Conservation (phyloP, 2,329 filamentous ascomycete species). For the Ophiostoma pallidulum region DNA sequence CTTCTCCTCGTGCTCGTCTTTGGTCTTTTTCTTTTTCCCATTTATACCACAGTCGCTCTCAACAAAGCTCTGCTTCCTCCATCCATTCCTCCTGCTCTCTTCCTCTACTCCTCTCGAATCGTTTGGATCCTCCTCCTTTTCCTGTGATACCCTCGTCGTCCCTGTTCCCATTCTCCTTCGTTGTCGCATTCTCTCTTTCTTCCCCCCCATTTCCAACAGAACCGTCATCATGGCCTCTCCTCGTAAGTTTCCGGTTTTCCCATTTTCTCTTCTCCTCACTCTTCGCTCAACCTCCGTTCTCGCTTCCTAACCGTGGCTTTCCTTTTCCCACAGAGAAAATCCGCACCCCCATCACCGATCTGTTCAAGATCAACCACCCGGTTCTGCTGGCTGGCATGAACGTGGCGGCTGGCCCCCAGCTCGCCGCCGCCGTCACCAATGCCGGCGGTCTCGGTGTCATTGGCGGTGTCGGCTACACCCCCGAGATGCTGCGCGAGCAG, state of each 20-base stretch:
- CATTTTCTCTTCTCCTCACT: not conserved
- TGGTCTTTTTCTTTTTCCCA: not conserved
- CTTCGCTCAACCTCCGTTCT: too few relatives aligned
- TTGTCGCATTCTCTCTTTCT: conserved; percentile 7
- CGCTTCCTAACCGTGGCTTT: not conserved
- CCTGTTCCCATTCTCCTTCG: conserved; percentile 7
- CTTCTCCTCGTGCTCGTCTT: not conserved
- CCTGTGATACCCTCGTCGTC: conserved; percentile 6
- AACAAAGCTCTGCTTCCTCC: not conserved
- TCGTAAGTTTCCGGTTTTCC: conserved; percentile 46
- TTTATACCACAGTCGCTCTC: not conserved
- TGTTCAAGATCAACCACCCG: conserved; percentile 96
- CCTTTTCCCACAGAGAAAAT: conserved; percentile 60
- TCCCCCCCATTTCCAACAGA: conserved; percentile 2
- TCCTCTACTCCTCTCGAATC: not conserved
- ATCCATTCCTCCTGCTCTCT: not conserved
- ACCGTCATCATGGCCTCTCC: conserved; percentile 60
- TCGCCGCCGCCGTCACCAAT: conserved; percentile 94
- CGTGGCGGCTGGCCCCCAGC: conserved; percentile 90
- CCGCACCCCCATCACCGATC: conserved; percentile 85
- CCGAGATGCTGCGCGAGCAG: conserved; percentile 93
- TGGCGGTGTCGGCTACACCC: conserved; percentile 90
- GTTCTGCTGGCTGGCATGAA: conserved; percentile 97
- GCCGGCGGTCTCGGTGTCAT: conserved; percentile 95
- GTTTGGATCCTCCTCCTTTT: not conserved